Evolutionary conservation across 2,329 filamentous ascomycete genomes (phyloP), one percentile per base, ranked within the genome.

Genomic region (Trichocomaceae sp.): DNA sequence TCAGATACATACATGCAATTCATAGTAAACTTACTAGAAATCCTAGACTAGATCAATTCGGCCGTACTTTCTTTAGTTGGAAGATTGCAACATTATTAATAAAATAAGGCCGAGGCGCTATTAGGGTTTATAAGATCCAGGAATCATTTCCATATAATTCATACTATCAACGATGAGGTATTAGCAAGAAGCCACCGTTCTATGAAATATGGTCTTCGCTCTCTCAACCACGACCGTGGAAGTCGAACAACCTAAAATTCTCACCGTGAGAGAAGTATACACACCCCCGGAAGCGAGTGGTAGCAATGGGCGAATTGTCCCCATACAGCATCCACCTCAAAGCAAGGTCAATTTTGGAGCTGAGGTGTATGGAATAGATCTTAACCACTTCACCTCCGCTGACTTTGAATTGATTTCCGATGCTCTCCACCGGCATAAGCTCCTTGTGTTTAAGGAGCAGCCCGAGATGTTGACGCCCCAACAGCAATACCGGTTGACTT

Each of bases 371-470:
- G 69, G 69, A 17, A 70, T 72, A 45, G 67, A 72, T 53, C 59
- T 71, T 33, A 71, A 72, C 60, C 59, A 64, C 6, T 63, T 71
- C 26, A 71, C 62, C 10, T 63, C 66, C 48, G 64, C 67, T 4
- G 67, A 69, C 41, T 69, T 69, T 47, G 58, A 61, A 8, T 60
- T 69, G 23, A 69, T 70, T 33, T 66, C 64, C 13, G 64, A 66
- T 50, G 66, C 68, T 1, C 62, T 72, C 15, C 64, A 65, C 52
- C 17, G 58, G 37, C 61, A 72, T 58, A 72, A 70, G 58, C 57
- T 71, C 17, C 62, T 70, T 17, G 64, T 71, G n/a, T 72, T 72
- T 61, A 71, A 71, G 61, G 66, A 66, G 54, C 69, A 72, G 59
- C 67, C 66, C 0, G 42, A 63, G 42, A 71, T 71, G 69, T 62